A percentile compares a stretch with the other conserved stretches of the same genome.
These are phyloP conservation scores for Jackrogersella multiformis DNA, from an alignment of 495 filamentous ascomycete species.

Conservation along the genomic window DNA sequence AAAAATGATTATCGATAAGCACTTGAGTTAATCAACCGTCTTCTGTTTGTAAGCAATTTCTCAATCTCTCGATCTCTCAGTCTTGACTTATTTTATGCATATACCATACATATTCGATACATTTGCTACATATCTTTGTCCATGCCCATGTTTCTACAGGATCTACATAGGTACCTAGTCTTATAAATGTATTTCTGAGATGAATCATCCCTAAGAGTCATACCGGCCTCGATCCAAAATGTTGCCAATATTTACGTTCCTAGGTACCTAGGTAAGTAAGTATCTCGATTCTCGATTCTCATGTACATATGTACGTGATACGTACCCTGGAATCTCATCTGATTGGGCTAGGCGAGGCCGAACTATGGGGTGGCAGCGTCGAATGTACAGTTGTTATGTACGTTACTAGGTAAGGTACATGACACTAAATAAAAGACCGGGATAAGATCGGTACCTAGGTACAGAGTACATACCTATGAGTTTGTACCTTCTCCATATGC, in stretches of 20 bases:
- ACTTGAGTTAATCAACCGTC: too few species aligned
- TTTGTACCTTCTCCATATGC: constrained; percentile 7
- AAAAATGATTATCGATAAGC: constrained; percentile 8
- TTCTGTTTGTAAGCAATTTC: too few species aligned
- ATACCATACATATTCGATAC: too few species aligned
- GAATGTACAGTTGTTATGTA: neutral
- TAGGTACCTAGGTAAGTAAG: too few species aligned
- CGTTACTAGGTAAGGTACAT: constrained; percentile 1
- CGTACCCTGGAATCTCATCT: neutral
- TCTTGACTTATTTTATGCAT: too few species aligned
- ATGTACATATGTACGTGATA: neutral
- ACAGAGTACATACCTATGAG: neutral
- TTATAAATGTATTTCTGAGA: too few species aligned
- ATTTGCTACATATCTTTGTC: too few species aligned
- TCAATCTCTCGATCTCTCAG: too few species aligned
- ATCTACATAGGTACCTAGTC: too few species aligned
- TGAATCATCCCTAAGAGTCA: neutral
- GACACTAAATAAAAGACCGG: neutral
- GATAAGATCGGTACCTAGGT: neutral
- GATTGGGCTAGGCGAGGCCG: neutral
- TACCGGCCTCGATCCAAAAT: neutral
- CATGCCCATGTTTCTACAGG: too few species aligned
- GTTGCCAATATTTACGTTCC: too few species aligned
- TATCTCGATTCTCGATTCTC: too few species aligned
- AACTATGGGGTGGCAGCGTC: neutral